These are phyloP conservation scores for Metschnikowia koreensis DNA, from an alignment of 805 yeast species.

Conservation along the genomic window DNA sequence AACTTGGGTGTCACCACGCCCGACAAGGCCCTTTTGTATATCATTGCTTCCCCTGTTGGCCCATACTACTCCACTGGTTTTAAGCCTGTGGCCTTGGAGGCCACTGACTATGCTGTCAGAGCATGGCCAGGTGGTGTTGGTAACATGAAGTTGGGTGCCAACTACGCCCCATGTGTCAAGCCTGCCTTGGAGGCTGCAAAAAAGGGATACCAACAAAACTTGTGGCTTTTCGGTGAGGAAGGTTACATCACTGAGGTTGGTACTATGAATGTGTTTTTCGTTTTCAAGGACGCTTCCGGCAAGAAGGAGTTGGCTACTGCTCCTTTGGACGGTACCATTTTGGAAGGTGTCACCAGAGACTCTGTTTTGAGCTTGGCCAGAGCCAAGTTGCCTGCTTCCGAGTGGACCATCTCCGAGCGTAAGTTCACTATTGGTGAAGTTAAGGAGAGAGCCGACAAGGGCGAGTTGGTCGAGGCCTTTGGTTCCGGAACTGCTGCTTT, in stretches of 20 bases:
- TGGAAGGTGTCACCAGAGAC: slow-evolving; percentile 96
- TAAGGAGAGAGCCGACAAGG: slow-evolving; percentile 69
- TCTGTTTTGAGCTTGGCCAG: slow-evolving; percentile 77
- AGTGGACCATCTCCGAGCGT: slow-evolving; percentile 86
- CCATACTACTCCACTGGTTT: slow-evolving; percentile 88
- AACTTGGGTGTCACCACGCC: slow-evolving; percentile 88
- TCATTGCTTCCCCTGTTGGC: slow-evolving; percentile 94
- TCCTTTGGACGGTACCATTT: slow-evolving; percentile 94
- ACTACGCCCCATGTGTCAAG: slow-evolving; percentile 91
- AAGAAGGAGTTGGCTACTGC: slow-evolving; percentile 92
- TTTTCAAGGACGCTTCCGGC: slow-evolving; percentile 76
- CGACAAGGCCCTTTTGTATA: slow-evolving; percentile 73
- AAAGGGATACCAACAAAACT: slow-evolving; percentile 92
- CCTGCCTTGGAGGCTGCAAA: slow-evolving; percentile 89
- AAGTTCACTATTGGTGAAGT: slow-evolving; percentile 80
- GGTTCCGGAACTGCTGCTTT: slow-evolving; percentile 98
- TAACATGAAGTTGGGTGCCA: slow-evolving; percentile 93
- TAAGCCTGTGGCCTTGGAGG: slow-evolving; percentile 92
- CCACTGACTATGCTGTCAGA: slow-evolving; percentile 93
- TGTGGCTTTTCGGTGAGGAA: slow-evolving; percentile 94
- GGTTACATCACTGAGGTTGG: slow-evolving; percentile 92
- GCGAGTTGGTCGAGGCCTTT: slow-evolving; percentile 88
- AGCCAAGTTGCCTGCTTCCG: slow-evolving; percentile 66
- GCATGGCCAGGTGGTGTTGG: slow-evolving; percentile 99
- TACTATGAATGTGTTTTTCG: slow-evolving; percentile 94